Conservation (phyloP, 495 filamentous ascomycete species). For the Sphaerosporella brunnea region DNA sequence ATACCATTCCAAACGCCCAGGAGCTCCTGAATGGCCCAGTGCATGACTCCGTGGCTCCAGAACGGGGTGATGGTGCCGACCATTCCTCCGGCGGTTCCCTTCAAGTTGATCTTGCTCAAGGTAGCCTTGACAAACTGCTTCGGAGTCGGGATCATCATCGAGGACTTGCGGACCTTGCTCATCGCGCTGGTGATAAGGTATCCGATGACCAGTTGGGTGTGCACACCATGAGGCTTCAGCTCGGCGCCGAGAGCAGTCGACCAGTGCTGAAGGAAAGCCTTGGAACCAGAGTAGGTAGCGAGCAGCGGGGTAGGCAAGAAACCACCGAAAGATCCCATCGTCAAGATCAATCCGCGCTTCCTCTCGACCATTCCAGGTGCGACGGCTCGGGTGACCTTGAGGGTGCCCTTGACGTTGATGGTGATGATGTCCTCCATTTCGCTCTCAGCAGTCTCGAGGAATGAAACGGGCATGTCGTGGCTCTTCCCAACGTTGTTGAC, state of each 20-base stretch:
- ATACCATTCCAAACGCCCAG: constrained; percentile 46
- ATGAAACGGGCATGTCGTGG: constrained; percentile 81
- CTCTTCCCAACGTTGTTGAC: constrained; percentile 95
- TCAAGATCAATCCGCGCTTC: constrained; percentile 75
- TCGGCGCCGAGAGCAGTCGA: constrained; percentile 71
- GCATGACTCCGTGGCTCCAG: constrained; percentile 78
- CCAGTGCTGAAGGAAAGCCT: constrained; percentile 97
- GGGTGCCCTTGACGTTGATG: constrained; percentile 80
- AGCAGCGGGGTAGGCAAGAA: constrained; percentile 79
- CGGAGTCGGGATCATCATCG: constrained; percentile 58
- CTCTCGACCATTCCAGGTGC: constrained; percentile 69
- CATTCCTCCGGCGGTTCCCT: constrained; percentile 53
- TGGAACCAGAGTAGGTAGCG: constrained; percentile 92
- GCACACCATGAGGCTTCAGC: constrained; percentile 57
- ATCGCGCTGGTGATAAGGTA: constrained; percentile 91
- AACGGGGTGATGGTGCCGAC: constrained; percentile 75
- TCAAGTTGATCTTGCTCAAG: constrained; percentile 63
- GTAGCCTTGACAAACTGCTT: constrained; percentile 63
- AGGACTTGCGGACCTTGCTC: constrained; percentile 76
- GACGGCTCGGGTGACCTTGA: constrained; percentile 68
- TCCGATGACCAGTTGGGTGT: constrained; percentile 69
- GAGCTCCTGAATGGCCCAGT: constrained; percentile 61
- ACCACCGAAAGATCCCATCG: constrained; percentile 92
- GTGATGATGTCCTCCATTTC: constrained; percentile 82
- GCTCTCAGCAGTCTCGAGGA: constrained; percentile 53